Percentiles rank a stretch among this genome's conserved stretches.
Conservation (phyloP, 495 filamentous ascomycete species). For the Parathielavia hyrcaniae region DNA sequence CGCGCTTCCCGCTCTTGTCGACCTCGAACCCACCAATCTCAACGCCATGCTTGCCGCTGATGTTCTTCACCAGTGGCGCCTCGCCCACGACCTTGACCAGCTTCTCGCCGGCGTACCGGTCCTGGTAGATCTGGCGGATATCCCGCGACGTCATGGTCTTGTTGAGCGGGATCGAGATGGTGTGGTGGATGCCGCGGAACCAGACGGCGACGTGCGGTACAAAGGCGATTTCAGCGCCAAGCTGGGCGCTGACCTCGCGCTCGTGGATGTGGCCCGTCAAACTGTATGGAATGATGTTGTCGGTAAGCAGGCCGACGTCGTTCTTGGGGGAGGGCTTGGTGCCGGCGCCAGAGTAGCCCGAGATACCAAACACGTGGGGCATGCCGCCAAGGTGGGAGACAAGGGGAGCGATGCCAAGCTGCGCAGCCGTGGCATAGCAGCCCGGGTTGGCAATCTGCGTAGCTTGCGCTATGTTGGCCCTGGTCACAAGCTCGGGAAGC, state of each 20-base stretch:
- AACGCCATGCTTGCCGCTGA: slow-evolving; percentile 83
- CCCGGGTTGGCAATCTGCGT: slow-evolving; percentile 91
- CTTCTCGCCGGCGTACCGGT: slow-evolving; percentile 90
- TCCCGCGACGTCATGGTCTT: slow-evolving; percentile 82
- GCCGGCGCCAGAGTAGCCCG: slow-evolving; percentile 92
- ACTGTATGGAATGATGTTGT: slow-evolving; percentile 90
- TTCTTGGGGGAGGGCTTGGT: slow-evolving; percentile 96
- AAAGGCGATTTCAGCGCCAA: slow-evolving; percentile 75
- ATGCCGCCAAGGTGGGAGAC: slow-evolving; percentile 69
- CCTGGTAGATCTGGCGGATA: slow-evolving; percentile 91
- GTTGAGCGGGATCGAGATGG: slow-evolving; percentile 81
- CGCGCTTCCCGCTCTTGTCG: slow-evolving; percentile 78
- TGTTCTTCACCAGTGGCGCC: slow-evolving; percentile 78
- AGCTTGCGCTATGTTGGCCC: slow-evolving; percentile 70
- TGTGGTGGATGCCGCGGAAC: slow-evolving; percentile 96
- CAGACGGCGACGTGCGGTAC: slow-evolving; percentile 92
- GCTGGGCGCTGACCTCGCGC: slow-evolving; percentile 74
- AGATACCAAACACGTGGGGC: slow-evolving; percentile 87
- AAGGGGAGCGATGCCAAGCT: slow-evolving; percentile 82
- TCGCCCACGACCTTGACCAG: slow-evolving; percentile 90
- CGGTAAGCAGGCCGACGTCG: slow-evolving; percentile 75
- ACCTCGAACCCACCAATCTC: slow-evolving; percentile 95
- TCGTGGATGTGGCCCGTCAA: slow-evolving; percentile 96
- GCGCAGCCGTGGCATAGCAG: slow-evolving; percentile 95
- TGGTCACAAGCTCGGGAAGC: slow-evolving; percentile 78